Evolutionary conservation across 2,329 filamentous ascomycete genomes (phyloP).

Genomic region (Hypoxylon sp.): DNA sequence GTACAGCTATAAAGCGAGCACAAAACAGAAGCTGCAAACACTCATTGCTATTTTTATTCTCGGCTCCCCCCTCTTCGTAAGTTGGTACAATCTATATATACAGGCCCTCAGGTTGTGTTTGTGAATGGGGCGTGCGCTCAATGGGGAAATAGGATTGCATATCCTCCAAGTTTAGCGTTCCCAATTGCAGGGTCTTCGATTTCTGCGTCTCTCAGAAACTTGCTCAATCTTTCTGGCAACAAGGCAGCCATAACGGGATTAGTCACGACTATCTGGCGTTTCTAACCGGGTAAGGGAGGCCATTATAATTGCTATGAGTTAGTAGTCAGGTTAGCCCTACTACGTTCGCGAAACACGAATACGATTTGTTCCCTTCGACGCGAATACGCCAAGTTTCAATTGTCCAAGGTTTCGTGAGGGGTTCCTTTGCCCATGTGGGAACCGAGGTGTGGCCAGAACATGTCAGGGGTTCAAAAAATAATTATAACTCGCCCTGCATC

Average conservation of each 20-base stretch:
- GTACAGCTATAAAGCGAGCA: background rate
- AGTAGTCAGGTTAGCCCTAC: too few relatives aligned
- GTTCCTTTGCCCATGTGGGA: constrained; percentile 1
- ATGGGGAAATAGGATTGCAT: background rate
- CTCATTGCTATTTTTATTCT: background rate
- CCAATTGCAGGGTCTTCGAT: background rate
- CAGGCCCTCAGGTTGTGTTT: too few relatives aligned
- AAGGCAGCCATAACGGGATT: too few relatives aligned
- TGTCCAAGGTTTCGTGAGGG: constrained; percentile 4
- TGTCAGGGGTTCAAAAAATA: background rate
- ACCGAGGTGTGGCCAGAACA: constrained; percentile 5
- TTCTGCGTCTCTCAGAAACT: background rate
- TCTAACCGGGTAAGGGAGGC: background rate
- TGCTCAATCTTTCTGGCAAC: too few relatives aligned
- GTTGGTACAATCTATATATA: background rate
- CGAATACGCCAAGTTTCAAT: constrained; percentile 17
- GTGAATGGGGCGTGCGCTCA: too few relatives aligned
- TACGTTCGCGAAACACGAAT: constrained; percentile 24
- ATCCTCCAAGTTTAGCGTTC: background rate
- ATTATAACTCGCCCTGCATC: background rate
- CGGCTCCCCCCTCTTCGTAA: background rate
- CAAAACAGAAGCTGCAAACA: background rate
- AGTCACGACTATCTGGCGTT: background rate
- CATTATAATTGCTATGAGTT: background rate
- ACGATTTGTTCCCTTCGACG: constrained; percentile 8